Conservation (phyloP, 306 rosid species). For the Pueraria montana region DNA sequence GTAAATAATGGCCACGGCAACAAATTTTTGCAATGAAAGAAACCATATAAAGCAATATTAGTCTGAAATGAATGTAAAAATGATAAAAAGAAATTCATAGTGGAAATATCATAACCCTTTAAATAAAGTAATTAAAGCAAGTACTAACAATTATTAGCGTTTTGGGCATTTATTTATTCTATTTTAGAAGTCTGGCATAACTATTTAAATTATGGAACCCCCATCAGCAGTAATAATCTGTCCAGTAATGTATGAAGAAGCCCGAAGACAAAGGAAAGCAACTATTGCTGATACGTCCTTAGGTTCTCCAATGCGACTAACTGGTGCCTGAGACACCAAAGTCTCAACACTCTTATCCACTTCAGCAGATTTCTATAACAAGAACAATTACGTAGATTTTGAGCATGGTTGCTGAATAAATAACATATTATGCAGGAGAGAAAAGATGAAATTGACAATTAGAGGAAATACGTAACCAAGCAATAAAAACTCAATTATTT, state of each 20-base stretch:
- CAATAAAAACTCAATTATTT: too few species aligned
- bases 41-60: too few species aligned
- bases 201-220: conserved; percentile 52
- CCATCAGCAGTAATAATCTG: conserved; percentile 64
- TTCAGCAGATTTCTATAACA: neutral
- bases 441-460: too few species aligned
- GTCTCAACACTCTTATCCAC: neutral
- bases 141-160: too few species aligned
- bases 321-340: conserved; percentile 38
- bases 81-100: too few species aligned
- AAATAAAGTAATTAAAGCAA: too few species aligned
- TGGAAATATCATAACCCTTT: too few species aligned
- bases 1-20: too few species aligned
- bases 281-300: conserved; percentile 66
- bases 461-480: too few species aligned
- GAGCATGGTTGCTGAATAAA: neutral
- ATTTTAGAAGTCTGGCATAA: neutral
- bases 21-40: too few species aligned
- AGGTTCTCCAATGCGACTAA: conserved; percentile 52
- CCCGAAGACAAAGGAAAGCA: conserved; percentile 72
- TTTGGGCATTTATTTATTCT: neutral
- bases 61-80: too few species aligned
- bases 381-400: neutral
- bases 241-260: conserved; percentile 69
- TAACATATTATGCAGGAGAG: neutral